Conservation (phyloP, 495 filamentous ascomycete species). For the Hyaloscypha bicolor region DNA sequence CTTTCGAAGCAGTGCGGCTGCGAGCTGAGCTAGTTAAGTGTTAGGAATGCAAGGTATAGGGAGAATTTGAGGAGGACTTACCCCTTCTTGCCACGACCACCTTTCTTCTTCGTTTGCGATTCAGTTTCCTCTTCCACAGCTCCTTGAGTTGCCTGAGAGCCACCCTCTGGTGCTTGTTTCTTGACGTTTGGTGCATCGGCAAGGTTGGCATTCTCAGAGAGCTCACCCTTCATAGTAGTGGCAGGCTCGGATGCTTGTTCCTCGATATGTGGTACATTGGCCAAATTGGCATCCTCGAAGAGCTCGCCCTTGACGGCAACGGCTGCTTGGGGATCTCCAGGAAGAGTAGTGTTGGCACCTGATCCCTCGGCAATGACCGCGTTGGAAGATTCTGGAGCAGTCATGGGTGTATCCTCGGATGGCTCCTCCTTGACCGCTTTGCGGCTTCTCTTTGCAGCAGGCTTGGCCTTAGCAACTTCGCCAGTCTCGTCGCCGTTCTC, state of each 20-base stretch:
- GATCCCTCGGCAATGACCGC: no score
- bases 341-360: no score
- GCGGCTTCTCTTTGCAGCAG: constrained; percentile 1
- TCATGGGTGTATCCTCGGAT: neutral
- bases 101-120: constrained; percentile 18
- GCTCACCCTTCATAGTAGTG: no score
- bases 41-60: neutral
- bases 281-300: no score
- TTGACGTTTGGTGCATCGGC: no score
- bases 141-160: neutral
- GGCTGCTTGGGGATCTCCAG: no score
- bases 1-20: constrained; percentile 6
- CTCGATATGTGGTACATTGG: no score
- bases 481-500: constrained; percentile 12
- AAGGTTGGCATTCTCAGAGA: no score
- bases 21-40: neutral
- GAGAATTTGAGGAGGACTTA: constrained; percentile 8
- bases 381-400: no score
- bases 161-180: neutral
- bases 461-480: constrained; percentile 9
- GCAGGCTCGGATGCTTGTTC: neutral
- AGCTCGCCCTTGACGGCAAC: no score
- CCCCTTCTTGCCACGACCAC: constrained; percentile 13
- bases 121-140: constrained; percentile 1
- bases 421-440: neutral